phyloP scores from a whole-genome alignment of 306 rosid species.

The apple (Malus domestica) region ASM211411v1 NC_041803.1:36452001-36452500 shows the following conservation, averaged over 20 bases:
- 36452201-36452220: background rate
- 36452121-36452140: conserved; percentile 34
- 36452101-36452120: conserved; percentile 24
- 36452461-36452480: background rate
- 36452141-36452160: conserved; percentile 33
- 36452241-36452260: background rate
- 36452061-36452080: background rate
- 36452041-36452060: background rate
- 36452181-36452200: background rate
- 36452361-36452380: background rate
- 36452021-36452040: background rate
- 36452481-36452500: background rate
- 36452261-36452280: conserved; percentile 9
- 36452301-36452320: background rate
- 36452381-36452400: background rate
- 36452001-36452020: conserved; percentile 22
- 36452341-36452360: conserved; percentile 13
- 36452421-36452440: background rate
- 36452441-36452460: background rate
- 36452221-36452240: background rate
- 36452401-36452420: conserved; percentile 17
- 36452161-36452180: conserved; percentile 24
- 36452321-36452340: background rate
- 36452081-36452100: conserved; percentile 19
- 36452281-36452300: background rate